phyloP scores from a whole-genome alignment of 352 stramenopile species.

The Phytophthora kernoviae region DNA sequence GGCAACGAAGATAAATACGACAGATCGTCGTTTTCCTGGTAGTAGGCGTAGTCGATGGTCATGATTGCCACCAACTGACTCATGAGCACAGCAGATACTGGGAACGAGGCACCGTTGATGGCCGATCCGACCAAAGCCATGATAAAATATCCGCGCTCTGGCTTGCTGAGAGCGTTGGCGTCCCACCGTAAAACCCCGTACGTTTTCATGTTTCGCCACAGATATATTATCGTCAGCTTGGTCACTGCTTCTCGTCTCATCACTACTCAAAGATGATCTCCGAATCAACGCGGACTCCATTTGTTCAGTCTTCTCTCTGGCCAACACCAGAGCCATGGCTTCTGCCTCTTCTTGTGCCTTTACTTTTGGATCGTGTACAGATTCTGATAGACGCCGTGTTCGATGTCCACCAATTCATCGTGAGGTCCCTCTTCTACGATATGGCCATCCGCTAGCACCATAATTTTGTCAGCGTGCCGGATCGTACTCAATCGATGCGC shows the following conservation, averaged over 20 bases:
- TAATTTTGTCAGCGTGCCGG: constrained; percentile 46
- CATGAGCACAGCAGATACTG: constrained; percentile 25
- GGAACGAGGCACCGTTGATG: constrained; percentile 25
- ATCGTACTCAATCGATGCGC: constrained; percentile 90
- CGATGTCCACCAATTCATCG: constrained; percentile 46
- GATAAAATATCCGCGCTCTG: constrained; percentile 25
- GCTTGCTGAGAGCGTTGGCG: constrained; percentile 21
- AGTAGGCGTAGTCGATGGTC: constrained; percentile 37
- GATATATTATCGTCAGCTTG: background rate
- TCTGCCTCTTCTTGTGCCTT: constrained; percentile 29
- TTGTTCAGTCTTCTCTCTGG: too few relatives aligned
- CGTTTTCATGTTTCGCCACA: background rate
- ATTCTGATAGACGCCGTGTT: constrained; percentile 78
- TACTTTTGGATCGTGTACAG: constrained; percentile 39
- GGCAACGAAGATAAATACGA: constrained; percentile 29
- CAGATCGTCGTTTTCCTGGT: constrained; percentile 15
- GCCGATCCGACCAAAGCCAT: constrained; percentile 21
- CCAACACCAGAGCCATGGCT: constrained; percentile 8
- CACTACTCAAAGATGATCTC: constrained; percentile 10
- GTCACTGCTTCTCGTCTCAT: constrained; percentile 5
- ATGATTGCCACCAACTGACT: constrained; percentile 32
- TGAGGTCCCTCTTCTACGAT: constrained; percentile 56
- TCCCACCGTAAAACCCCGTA: constrained; percentile 5
- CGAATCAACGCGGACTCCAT: too few relatives aligned
- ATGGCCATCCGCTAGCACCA: constrained; percentile 38